phyloP scores from a whole-genome alignment of 306 rosid species.

The Fagus crenata region DNA sequence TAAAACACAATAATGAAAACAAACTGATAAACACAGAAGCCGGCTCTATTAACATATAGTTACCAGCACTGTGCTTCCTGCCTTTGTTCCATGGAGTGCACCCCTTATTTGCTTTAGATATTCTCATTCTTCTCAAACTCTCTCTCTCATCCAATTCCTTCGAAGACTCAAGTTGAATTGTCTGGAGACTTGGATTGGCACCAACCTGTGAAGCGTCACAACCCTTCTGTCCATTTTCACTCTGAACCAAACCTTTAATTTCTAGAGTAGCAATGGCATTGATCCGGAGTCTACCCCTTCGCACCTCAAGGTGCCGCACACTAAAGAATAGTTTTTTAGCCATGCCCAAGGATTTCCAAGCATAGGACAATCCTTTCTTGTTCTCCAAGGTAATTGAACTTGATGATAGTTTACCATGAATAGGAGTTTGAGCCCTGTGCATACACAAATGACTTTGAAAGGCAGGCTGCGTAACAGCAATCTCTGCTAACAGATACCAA shows the following conservation, averaged over 20 bases:
- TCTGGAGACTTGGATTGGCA: slow-evolving; percentile 26
- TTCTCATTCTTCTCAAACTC: slow-evolving; percentile 71
- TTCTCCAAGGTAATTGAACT: slow-evolving; percentile 35
- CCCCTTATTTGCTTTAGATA: slow-evolving; percentile 93
- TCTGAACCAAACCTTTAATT: slow-evolving; percentile 43
- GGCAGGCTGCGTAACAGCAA: slow-evolving; percentile 67
- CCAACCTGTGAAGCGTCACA: slow-evolving; percentile 27
- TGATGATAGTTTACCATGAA: slow-evolving; percentile 42
- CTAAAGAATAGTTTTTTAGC: slow-evolving; percentile 33
- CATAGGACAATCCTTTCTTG: slow-evolving; percentile 41
- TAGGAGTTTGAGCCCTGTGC: slow-evolving; percentile 38
- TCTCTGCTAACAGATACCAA: slow-evolving; percentile 47
- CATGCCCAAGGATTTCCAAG: slow-evolving; percentile 40
- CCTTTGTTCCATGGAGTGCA: slow-evolving; percentile 95
- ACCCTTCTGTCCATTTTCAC: slow-evolving; percentile 30
- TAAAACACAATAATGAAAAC: slow-evolving; percentile 13
- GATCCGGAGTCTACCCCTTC: slow-evolving; percentile 38
- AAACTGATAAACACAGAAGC: neutral
- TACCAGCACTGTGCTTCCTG: slow-evolving; percentile 84
- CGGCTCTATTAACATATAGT: neutral
- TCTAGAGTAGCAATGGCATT: slow-evolving; percentile 77
- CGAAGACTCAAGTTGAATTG: slow-evolving; percentile 29
- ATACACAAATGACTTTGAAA: slow-evolving; percentile 46
- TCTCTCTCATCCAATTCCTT: slow-evolving; percentile 57
- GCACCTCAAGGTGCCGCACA: slow-evolving; percentile 29